Evolutionary conservation across 2,329 filamentous ascomycete species (phyloP), one percentile per base, ranked within the genome.

Genomic region (Calonectria ilicicola): DNA sequence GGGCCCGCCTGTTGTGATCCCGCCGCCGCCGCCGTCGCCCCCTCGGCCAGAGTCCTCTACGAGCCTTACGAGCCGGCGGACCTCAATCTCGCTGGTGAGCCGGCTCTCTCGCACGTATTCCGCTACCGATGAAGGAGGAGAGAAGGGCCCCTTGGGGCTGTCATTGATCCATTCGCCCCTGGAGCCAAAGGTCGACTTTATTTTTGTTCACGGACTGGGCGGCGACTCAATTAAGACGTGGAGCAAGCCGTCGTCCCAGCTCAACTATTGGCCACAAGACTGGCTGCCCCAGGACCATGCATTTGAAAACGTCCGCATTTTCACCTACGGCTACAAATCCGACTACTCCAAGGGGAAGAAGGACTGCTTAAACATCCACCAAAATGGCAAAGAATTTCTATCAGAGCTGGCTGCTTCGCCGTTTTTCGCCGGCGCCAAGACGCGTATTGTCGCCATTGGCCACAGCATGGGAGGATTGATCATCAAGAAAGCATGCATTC

Each of bases 391-490:
- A 67, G 76, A 79, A 1, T 70, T 85, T 2, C 71, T 85, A 5
- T 77, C 44, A 1, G 78, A 73, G 2, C 73, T 84, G 14, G 73
- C 65, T 40, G 75, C 73, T 6, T 80, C 76, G 17, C 81, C 80
- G 49, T 70, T 42, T 29, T 44, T 82, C 21, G 42, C 23, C 9
- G 44, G 60, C 21, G 72, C 72, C n/a, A 51, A 14, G 26, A 76
- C 72, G 10, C 81, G 80, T 2, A 83, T 88, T 21, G 82, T 88
- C 5, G 79, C 88, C 19, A 80, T 88, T 15, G 85, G 79, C 2
- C 87, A 89, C 72, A 85, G 83, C 44, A 87, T 88, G 86, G 86
- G 87, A 1, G 86, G 86, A 14, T 78, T 81, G 65, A 82, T 86
- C 21, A 78, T 74, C 19, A 78, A 79, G 58, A 73, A 79, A 42